A percentile compares a stretch with the other conserved stretches of the same genome.
Conservation (phyloP, 768 basidiomycete genomes). For the Clavulina sp. region DNA sequence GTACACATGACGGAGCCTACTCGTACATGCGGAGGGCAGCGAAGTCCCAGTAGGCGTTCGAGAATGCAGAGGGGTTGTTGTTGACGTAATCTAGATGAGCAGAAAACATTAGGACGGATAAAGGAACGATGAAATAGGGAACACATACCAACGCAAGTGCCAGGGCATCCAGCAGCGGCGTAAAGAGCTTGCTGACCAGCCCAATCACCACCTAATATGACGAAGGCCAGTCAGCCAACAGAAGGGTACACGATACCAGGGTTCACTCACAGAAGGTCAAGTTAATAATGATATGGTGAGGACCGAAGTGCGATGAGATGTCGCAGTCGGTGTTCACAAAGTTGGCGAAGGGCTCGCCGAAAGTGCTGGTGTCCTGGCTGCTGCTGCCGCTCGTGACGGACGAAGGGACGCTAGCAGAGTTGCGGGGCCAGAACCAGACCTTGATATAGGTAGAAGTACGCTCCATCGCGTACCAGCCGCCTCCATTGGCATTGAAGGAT, state of each 20-base stretch:
- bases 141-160: conserved; percentile 10
- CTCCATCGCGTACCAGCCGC: conserved; percentile 5
- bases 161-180: conserved; percentile 9
- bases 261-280: conserved; percentile 14
- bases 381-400: conserved; percentile 4
- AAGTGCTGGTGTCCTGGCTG: conserved; percentile 3
- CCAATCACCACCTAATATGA: conserved; percentile 7
- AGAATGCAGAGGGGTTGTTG: conserved; percentile 39
- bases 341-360: conserved; percentile 9
- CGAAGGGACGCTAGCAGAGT: conserved; percentile 2
- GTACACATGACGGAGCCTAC: background rate
- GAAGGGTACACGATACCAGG: background rate
- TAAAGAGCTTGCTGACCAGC: conserved; percentile 2
- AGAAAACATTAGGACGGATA: too few species aligned
- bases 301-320: conserved; percentile 7
- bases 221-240: too few species aligned
- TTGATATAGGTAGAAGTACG: background rate
- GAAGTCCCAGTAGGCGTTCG: conserved; percentile 54
- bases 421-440: conserved; percentile 8
- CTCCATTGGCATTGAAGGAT: background rate
- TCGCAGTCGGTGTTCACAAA: conserved; percentile 12
- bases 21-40: conserved; percentile 39
- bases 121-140: too few species aligned
- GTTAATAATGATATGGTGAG: conserved; percentile 13
- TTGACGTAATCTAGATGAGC: conserved; percentile 32